Percentiles rank a stretch among this genome's conserved stretches.
These are phyloP conservation scores for Climacium dendroides DNA, from an alignment of 225 moss, liverwort and hornwort species.

Conservation along the genomic window DNA sequence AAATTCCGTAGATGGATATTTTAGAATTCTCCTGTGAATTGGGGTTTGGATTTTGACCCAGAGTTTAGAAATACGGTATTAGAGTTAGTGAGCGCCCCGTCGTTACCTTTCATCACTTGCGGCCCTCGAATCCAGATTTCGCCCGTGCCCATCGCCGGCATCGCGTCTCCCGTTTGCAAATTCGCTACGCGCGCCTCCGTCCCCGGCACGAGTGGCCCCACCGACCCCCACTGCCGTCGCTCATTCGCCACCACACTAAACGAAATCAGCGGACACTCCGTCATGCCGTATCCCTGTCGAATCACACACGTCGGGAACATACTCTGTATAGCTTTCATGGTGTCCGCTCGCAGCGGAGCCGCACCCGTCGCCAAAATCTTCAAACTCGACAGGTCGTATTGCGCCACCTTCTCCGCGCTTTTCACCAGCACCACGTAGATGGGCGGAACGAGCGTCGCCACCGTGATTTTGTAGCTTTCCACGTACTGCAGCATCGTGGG, in stretches of 20 bases:
- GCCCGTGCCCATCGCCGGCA: conserved; percentile 15
- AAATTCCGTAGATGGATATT: not conserved
- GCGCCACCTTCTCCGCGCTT: conserved; percentile 5
- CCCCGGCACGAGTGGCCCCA: conserved; percentile 24
- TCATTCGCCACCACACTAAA: conserved; percentile 25
- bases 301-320: conserved; percentile 32
- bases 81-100: not conserved
- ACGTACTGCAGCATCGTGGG: conserved; percentile 8
- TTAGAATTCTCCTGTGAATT: not conserved
- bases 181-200: conserved; percentile 8
- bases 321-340: conserved; percentile 13
- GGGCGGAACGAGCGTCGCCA: conserved; percentile 43
- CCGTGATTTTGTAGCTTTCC: conserved; percentile 1
- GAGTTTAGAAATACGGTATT: not conserved
- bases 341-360: conserved; percentile 21
- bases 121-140: conserved; percentile 49
- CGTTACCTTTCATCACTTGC: conserved; percentile 42
- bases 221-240: conserved; percentile 36
- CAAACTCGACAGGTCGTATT: conserved; percentile 6
- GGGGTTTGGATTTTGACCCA: not conserved
- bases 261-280: conserved; percentile 27
- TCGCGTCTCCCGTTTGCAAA: not conserved
- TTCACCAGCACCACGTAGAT: conserved; percentile 30
- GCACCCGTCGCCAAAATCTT: conserved; percentile 23
- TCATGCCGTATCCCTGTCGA: conserved; percentile 50